These are phyloP conservation scores for Aureobasidium sp. DNA, from an alignment of 2,329 filamentous ascomycete species.

Conservation along the genomic window DNA sequence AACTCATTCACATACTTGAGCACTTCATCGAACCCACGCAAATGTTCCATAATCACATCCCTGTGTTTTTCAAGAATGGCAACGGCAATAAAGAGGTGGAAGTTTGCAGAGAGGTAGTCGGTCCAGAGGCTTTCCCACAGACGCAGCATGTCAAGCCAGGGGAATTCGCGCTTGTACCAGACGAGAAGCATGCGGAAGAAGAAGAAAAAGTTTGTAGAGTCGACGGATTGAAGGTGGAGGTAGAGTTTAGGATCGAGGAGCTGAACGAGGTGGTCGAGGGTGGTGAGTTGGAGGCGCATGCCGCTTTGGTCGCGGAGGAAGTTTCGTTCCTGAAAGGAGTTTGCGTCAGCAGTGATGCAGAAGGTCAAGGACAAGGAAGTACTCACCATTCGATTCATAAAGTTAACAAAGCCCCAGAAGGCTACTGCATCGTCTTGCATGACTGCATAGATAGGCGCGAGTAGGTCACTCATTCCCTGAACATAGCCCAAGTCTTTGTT, in stretches of 20 bases:
- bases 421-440: constrained; percentile 95
- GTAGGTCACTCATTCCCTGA: constrained; percentile 95
- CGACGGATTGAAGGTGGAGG: constrained; percentile 77
- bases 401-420: constrained; percentile 92
- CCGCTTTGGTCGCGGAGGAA: constrained; percentile 93
- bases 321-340: constrained; percentile 65
- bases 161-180: constrained; percentile 97
- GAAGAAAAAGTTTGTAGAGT: constrained; percentile 99
- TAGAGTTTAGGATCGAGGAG: constrained; percentile 96
- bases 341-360: neutral
- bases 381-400: constrained; percentile 89
- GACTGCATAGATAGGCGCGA: constrained; percentile 93
- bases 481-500: constrained; percentile 95
- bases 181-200: constrained; percentile 99
- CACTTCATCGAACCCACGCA: constrained; percentile 93
- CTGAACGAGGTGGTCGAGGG: constrained; percentile 89
- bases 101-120: constrained; percentile 79
- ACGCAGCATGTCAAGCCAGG: constrained; percentile 76
- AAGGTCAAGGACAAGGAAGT: neutral
- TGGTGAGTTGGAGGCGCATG: constrained; percentile 86
- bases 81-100: constrained; percentile 89
- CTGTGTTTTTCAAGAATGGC: constrained; percentile 83
- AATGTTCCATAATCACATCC: constrained; percentile 91
- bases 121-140: constrained; percentile 96
- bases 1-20: constrained; percentile 98